Percentiles rank a stretch among this genome's conserved stretches.
These are phyloP conservation scores for Xylaria arbuscula DNA, from an alignment of 2,329 filamentous ascomycete genomes.

Conservation along the genomic window DNA sequence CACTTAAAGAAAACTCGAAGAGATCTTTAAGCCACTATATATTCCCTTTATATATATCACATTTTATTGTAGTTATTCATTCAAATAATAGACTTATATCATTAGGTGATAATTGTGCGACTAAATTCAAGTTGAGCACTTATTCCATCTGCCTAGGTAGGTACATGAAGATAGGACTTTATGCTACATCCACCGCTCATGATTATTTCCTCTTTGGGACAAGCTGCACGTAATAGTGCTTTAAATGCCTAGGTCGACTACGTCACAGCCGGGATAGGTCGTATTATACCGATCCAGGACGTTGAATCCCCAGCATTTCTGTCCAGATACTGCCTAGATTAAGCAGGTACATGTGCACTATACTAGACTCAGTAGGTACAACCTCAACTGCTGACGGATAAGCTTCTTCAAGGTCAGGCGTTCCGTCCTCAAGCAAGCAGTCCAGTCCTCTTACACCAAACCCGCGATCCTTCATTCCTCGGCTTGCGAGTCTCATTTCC, in stretches of 20 bases:
- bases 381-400: conserved; percentile 7
- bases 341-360: background rate
- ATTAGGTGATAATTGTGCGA: too few species aligned
- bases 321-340: conserved; percentile 1
- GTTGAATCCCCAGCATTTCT: conserved; percentile 11
- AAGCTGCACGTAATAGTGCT: conserved; percentile 17
- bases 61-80: too few species aligned
- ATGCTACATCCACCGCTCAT: background rate
- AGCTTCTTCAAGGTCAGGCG: conserved; percentile 5
- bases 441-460: background rate
- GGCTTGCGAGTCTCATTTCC: conserved; percentile 17
- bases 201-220: conserved; percentile 20
- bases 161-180: background rate
- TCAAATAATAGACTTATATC: too few species aligned
- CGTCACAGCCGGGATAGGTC: conserved; percentile 27
- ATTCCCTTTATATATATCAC: background rate
- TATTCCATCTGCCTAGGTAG: background rate
- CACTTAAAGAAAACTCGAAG: too few species aligned
- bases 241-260: conserved; percentile 20
- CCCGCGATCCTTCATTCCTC: conserved; percentile 30
- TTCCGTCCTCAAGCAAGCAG: background rate
- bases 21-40: background rate
- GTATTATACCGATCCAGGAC: background rate
- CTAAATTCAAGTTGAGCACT: too few species aligned
- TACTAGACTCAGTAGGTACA: background rate